A percentile compares a stretch with the other conserved stretches of the same genome.
Conservation (phyloP, 2,329 filamentous ascomycete genomes). For the Sarocladium kiliense region DNA sequence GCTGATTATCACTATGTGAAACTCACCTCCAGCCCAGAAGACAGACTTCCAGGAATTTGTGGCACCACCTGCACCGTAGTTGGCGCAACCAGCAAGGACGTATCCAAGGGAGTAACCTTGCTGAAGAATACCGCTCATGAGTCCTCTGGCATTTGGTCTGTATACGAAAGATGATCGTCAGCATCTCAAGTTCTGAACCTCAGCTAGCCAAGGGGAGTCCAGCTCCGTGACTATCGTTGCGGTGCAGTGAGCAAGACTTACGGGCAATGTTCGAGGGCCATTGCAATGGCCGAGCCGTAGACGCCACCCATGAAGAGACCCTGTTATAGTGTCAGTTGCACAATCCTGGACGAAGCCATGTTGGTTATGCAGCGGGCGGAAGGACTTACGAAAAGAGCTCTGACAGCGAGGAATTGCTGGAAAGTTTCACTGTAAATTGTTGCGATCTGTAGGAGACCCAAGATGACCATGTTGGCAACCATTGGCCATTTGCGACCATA, state of each 20-base stretch:
- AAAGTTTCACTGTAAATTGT: conserved; percentile 75
- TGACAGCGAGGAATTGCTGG: conserved; percentile 67
- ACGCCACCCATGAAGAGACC: conserved; percentile 79
- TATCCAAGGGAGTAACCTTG: conserved; percentile 80
- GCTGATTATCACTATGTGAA: no score
- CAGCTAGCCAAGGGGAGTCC: conserved; percentile 1
- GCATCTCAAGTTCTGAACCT: conserved; percentile 4
- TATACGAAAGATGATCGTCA: conserved; percentile 14
- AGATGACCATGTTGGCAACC: conserved; percentile 72
- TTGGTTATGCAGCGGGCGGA: no score
- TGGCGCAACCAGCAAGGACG: conserved; percentile 70
- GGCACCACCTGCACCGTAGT: conserved; percentile 63
- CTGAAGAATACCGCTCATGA: conserved; percentile 79
- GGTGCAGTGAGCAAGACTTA: conserved; percentile 36
- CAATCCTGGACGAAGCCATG: no score
- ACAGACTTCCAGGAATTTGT: conserved; percentile 67
- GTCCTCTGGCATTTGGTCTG: conserved; percentile 61
- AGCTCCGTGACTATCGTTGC: no score
- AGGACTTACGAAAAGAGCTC: conserved; percentile 52
- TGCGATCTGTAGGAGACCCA: conserved; percentile 63
- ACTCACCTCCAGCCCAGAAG: conserved; percentile 60
- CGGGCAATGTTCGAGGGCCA: conserved; percentile 71
- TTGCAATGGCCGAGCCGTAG: conserved; percentile 73
- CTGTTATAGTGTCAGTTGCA: no score
- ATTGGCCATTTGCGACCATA: conserved; percentile 78